phyloP scores from a whole-genome alignment of 371 early-diverging fungal species.

The Zychaea mexicana region DNA sequence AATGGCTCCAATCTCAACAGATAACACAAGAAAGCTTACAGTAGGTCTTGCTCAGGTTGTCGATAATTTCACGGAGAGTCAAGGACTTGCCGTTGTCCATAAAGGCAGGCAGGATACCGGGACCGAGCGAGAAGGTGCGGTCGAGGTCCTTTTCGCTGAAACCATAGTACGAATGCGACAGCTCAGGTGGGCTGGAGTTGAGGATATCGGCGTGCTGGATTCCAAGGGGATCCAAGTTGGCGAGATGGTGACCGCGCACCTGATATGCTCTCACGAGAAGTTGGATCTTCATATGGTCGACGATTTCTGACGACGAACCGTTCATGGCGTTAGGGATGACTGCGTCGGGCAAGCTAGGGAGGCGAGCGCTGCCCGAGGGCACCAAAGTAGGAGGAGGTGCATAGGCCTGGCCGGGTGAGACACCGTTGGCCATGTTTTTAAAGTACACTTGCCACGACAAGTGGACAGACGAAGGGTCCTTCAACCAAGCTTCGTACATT shows the following conservation, averaged over 20 bases:
- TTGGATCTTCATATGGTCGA: constrained; percentile 98
- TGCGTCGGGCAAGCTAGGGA: constrained; percentile 61
- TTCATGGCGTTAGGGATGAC: constrained; percentile 29
- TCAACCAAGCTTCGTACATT: constrained; percentile 93
- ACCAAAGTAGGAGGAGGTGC: constrained; percentile 82
- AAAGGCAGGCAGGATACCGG: constrained; percentile 94
- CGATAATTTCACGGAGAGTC: constrained; percentile 90
- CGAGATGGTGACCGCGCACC: constrained; percentile 92
- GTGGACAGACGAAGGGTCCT: constrained; percentile 94
- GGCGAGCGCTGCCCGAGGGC: constrained; percentile 68
- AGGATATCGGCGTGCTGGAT: constrained; percentile 71
- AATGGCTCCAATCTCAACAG: background rate
- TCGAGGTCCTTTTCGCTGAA: constrained; percentile 93
- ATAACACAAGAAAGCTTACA: constrained; percentile 56
- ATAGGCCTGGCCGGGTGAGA: constrained; percentile 74
- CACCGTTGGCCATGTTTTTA: constrained; percentile 60
- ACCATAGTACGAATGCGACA: constrained; percentile 88
- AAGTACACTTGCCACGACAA: constrained; percentile 98
- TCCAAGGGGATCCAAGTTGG: constrained; percentile 92
- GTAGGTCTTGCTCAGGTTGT: constrained; percentile 83
- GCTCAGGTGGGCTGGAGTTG: constrained; percentile 79
- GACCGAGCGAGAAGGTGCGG: constrained; percentile 89
- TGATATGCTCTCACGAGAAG: constrained; percentile 96
- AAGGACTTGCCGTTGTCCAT: constrained; percentile 60
- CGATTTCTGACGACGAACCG: constrained; percentile 56